Percentiles rank a stretch among this genome's conserved stretches.
These are phyloP conservation scores for Colletotrichum paranaense DNA, from an alignment of 2,329 filamentous ascomycete genomes.

Conservation along the genomic window DNA sequence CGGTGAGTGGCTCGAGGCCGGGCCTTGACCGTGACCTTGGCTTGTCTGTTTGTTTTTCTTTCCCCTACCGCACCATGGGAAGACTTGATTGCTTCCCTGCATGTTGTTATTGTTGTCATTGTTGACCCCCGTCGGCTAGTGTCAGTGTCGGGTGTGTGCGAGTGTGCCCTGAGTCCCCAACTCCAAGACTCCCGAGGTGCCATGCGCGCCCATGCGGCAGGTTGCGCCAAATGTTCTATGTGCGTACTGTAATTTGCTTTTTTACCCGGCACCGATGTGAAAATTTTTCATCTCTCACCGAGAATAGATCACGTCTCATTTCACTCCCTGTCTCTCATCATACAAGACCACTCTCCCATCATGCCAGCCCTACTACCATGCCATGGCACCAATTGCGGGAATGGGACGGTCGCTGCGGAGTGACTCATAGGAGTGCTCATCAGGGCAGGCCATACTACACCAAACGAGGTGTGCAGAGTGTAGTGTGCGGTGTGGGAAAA, in stretches of 20 bases:
- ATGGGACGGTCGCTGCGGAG: conserved; percentile 13
- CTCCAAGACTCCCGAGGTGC: conserved; percentile 4
- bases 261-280: conserved; percentile 23
- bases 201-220: conserved; percentile 29
- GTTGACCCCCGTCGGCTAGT: conserved; percentile 15
- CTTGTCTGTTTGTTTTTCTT: background rate
- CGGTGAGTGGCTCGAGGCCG: conserved; percentile 12
- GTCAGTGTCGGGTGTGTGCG: background rate
- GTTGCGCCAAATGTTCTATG: conserved; percentile 18
- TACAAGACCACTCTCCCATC: conserved; percentile 24
- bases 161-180: conserved; percentile 3
- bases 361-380: conserved; percentile 22
- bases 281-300: conserved; percentile 35
- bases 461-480: background rate
- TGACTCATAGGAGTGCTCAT: conserved; percentile 25
- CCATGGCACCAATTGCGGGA: conserved; percentile 8
- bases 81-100: conserved; percentile 16
- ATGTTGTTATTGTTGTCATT: conserved; percentile 17
- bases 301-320: conserved; percentile 21
- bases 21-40: background rate
- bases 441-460: background rate
- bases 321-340: conserved; percentile 24
- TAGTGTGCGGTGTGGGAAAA: background rate
- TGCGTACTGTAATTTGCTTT: conserved; percentile 33
- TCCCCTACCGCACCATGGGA: background rate